Percentiles rank a stretch among this genome's conserved stretches.
Evolutionary conservation across 257 asterid species (phyloP).

Genomic region (Coffea canephora): DNA sequence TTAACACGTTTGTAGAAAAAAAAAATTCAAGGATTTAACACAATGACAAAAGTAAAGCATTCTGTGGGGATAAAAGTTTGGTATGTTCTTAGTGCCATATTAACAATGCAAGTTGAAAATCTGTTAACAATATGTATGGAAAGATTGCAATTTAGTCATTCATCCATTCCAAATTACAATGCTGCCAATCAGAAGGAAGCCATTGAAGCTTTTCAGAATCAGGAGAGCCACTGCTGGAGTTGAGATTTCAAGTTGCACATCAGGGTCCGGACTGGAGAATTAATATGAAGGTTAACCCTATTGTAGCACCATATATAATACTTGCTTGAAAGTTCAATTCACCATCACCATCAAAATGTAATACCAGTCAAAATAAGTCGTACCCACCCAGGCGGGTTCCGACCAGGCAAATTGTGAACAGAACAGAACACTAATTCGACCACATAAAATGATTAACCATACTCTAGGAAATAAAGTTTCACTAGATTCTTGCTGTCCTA

Average conservation of each 20-base stretch:
- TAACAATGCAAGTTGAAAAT: too few relatives aligned
- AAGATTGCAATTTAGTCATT: not conserved
- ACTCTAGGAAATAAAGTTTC: slow-evolving; percentile 5
- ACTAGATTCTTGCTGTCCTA: slow-evolving; percentile 9
- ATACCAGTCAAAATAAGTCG: slow-evolving; percentile 4
- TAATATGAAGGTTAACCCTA: not conserved
- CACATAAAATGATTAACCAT: not conserved
- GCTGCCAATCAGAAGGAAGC: not conserved
- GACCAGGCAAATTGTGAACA: not conserved
- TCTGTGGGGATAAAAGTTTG: too few relatives aligned
- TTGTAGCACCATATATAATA: not conserved
- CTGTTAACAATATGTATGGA: too few relatives aligned
- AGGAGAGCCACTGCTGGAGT: not conserved
- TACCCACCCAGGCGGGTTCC: not conserved
- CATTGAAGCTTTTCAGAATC: not conserved
- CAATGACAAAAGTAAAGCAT: too few relatives aligned
- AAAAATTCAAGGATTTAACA: too few relatives aligned
- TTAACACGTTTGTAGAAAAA: too few relatives aligned
- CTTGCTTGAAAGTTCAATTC: not conserved
- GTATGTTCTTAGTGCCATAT: too few relatives aligned
- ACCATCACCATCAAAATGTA: slow-evolving; percentile 8
- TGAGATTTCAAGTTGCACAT: not conserved
- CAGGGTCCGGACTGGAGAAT: not conserved
- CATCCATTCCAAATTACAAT: not conserved
- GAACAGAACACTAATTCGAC: not conserved